These are phyloP conservation scores for Tanacetum coccineum DNA, from an alignment of 129 eudicot species.

Conservation along the genomic window DNA sequence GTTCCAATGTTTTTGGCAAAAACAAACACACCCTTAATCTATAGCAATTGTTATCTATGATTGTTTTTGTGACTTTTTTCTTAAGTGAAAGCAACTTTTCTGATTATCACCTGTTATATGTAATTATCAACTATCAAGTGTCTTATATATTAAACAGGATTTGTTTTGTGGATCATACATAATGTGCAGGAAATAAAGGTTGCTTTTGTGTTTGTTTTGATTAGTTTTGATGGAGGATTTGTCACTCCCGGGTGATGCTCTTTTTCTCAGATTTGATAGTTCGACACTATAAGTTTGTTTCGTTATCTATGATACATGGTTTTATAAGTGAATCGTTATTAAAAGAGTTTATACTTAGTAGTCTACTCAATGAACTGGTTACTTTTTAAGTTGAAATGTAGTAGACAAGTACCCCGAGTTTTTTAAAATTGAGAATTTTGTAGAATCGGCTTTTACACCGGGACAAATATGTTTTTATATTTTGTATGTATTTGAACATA, in stretches of 20 bases:
- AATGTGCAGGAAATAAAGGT: conserved; percentile 8
- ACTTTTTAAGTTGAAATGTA: background rate
- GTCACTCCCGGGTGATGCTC: conserved; percentile 59
- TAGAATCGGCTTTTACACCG: too few relatives aligned
- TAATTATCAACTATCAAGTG: background rate
- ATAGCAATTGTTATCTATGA: too few relatives aligned
- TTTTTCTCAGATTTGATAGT: conserved; percentile 79
- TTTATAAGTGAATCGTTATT: background rate
- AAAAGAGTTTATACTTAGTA: background rate
- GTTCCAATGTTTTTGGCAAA: too few relatives aligned
- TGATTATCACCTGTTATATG: background rate
- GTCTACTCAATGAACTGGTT: conserved; percentile 9
- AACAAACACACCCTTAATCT: too few relatives aligned
- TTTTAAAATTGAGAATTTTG: too few relatives aligned
- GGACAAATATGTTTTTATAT: too few relatives aligned
- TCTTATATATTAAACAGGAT: background rate
- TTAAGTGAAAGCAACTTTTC: background rate
- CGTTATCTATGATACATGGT: background rate
- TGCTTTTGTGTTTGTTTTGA: conserved; percentile 7
- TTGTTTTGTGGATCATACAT: background rate
- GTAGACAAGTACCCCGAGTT: too few relatives aligned
- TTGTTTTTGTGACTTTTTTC: too few relatives aligned
- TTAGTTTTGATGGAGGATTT: conserved; percentile 48
- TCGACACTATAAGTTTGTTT: conserved; percentile 69
- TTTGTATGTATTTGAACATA: too few relatives aligned